Evolutionary conservation across 768 basidiomycete genomes (phyloP), one percentile per base, ranked within the genome.

Genomic region (Agaricus bisporus): DNA sequence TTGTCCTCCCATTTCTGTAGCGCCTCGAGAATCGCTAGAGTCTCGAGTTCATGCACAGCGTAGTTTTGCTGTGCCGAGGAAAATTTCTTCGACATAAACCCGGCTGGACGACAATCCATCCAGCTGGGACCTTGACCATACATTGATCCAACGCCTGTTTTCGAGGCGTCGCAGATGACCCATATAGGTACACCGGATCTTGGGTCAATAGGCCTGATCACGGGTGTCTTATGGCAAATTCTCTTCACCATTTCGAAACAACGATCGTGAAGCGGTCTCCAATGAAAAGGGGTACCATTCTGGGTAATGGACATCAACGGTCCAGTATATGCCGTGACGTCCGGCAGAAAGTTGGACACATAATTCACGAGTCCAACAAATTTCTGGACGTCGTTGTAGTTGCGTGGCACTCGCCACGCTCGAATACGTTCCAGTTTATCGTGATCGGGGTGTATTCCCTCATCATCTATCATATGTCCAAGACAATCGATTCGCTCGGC

Each of bases 291-390:
- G 12, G 49, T 57, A 0, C 63, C 65, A 57, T 73, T 70, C 18
- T 48, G 41, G 0, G 43, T 48, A 48, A 72, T 68, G 0, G 51
- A 48, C 5, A 65, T 48, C 10, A 78, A 49, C 1, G 70, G 70
- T 2, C 59, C 57, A 0, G 66, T 70, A 35, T 64, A 73, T 1
- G 62, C 50, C 0, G 69, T 61, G 1, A 73, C 54, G 44, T 73
- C 62, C 0, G 70, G 70, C 49, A 75, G 58, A 54, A 70, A 72
- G 7, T 64, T 64, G 3, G 61, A 63, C 2, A 76, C 32, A 49
- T 75, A 76, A 20, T 74, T 61, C 0, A 74, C 65, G 0, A 76
- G 61, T 14, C 75, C 73, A 2, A 75, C 55, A 43, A 77, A 77
- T 18, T 60, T 26, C 41, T 72, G 70, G 0, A 77, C 59, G 6